These are phyloP conservation scores for Sclerotinia glacialis DNA, from an alignment of 2,329 filamentous ascomycete species.

Conservation along the genomic window DNA sequence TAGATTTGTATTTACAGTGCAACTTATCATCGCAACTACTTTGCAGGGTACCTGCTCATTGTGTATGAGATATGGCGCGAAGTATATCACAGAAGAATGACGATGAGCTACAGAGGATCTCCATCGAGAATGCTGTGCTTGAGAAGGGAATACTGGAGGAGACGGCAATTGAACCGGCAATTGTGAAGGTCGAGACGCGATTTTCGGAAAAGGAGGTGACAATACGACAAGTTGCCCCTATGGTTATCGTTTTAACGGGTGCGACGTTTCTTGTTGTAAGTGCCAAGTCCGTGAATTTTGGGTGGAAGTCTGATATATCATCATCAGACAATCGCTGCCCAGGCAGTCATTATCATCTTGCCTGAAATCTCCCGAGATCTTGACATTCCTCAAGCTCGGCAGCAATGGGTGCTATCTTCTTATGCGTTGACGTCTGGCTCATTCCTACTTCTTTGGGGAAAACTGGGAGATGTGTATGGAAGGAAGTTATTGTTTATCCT, in stretches of 20 bases:
- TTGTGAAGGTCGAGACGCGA: constrained; percentile 18
- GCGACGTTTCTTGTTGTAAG: constrained; percentile 35
- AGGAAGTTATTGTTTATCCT: constrained; percentile 46
- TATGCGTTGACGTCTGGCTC: constrained; percentile 47
- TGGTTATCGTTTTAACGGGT: constrained; percentile 32
- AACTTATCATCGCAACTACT: not conserved
- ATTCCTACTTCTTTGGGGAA: constrained; percentile 49
- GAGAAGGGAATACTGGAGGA: constrained; percentile 8
- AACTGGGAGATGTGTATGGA: constrained; percentile 51
- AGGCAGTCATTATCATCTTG: constrained; percentile 58
- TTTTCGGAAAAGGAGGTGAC: constrained; percentile 27
- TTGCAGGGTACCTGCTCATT: not conserved
- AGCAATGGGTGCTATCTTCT: constrained; percentile 41
- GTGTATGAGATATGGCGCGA: not conserved
- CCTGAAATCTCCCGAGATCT: constrained; percentile 32
- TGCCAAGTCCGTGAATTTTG: not conserved
- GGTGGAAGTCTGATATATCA: not conserved
- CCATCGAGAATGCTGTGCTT: constrained; percentile 4
- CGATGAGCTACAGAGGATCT: not conserved
- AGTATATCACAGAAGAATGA: not conserved
- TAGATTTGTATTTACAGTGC: not conserved
- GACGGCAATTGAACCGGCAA: not conserved
- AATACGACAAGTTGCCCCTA: constrained; percentile 33
- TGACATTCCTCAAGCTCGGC: constrained; percentile 35
- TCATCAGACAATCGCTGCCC: constrained; percentile 13